Percentiles rank a stretch among this genome's conserved stretches.
Evolutionary conservation across 768 basidiomycete species (phyloP).

Genomic region (Mycena polygramma): DNA sequence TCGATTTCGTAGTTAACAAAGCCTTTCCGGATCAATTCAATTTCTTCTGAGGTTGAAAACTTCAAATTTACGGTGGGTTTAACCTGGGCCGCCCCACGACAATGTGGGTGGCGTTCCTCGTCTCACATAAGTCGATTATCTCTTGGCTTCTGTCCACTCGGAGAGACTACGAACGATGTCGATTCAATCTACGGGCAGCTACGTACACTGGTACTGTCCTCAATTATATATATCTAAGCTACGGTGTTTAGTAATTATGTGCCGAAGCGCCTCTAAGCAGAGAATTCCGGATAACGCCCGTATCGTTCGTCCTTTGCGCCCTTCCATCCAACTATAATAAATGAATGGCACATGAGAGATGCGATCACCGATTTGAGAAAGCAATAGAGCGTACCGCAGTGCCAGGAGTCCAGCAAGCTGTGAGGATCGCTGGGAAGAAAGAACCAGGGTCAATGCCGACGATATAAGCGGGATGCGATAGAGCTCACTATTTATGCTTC

Average conservation of each 20-base stretch:
- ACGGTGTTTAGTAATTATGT: slow-evolving; percentile 15
- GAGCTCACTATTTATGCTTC: slow-evolving; percentile 53
- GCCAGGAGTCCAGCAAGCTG: slow-evolving; percentile 50
- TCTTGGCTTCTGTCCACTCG: too few species aligned
- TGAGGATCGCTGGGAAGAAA: slow-evolving; percentile 43
- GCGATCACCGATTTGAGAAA: neutral
- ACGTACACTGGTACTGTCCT: too few species aligned
- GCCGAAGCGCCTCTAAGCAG: slow-evolving; percentile 14
- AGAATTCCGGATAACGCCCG: slow-evolving; percentile 23
- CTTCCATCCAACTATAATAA: slow-evolving; percentile 24
- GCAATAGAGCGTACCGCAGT: slow-evolving; percentile 45
- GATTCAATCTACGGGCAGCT: too few species aligned
- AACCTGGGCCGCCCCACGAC: too few species aligned
- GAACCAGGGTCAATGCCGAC: neutral
- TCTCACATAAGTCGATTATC: too few species aligned
- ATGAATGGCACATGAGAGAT: slow-evolving; percentile 20
- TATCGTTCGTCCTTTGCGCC: slow-evolving; percentile 23
- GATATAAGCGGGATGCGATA: too few species aligned
- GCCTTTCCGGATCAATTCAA: too few species aligned
- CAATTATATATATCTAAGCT: slow-evolving; percentile 9
- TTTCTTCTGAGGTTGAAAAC: too few species aligned
- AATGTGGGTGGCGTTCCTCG: too few species aligned
- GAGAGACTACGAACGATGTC: too few species aligned
- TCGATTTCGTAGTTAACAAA: too few species aligned
- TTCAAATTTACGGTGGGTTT: too few species aligned